Conservation (phyloP, 2,329 filamentous ascomycete species). For the Hypoxylon sp. region DNA sequence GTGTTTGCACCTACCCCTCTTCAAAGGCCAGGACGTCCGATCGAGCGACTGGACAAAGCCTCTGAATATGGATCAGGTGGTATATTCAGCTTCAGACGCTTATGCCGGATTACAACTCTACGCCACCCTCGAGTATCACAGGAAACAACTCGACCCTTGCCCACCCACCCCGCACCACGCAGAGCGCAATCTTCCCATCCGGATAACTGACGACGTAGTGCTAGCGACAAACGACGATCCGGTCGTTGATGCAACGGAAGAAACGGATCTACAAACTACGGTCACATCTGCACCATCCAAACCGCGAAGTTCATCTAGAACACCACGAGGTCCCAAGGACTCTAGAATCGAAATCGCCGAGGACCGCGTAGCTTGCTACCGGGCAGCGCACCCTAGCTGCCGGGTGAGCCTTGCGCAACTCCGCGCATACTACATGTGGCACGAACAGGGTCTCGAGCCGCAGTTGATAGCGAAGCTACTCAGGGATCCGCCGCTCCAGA, state of each 20-base stretch:
- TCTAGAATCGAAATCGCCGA: conserved; percentile 63
- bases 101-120: conserved; percentile 85
- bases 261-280: conserved; percentile 43
- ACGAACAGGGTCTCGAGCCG: conserved; percentile 66
- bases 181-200: conserved; percentile 77
- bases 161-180: conserved; percentile 79
- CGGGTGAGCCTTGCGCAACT: conserved; percentile 56
- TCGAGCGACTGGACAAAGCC: conserved; percentile 80
- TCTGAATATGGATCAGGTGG: conserved; percentile 75
- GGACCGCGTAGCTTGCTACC: conserved; percentile 57
- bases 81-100: conserved; percentile 85
- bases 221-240: conserved; percentile 51
- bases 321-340: conserved; percentile 54
- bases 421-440: conserved; percentile 76
- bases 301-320: conserved; percentile 1
- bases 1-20: conserved; percentile 79
- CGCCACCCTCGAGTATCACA: conserved; percentile 77
- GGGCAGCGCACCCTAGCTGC: conserved; percentile 48
- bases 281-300: conserved; percentile 4
- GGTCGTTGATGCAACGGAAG: conserved; percentile 51
- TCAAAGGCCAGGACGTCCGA: conserved; percentile 79
- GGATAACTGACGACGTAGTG: conserved; percentile 63
- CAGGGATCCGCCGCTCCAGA: conserved; percentile 72
- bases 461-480: conserved; percentile 68
- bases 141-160: conserved; percentile 75